Evolutionary conservation across 1,139 yeast species (phyloP).

Genomic region (Yamadazyma conglobata): DNA sequence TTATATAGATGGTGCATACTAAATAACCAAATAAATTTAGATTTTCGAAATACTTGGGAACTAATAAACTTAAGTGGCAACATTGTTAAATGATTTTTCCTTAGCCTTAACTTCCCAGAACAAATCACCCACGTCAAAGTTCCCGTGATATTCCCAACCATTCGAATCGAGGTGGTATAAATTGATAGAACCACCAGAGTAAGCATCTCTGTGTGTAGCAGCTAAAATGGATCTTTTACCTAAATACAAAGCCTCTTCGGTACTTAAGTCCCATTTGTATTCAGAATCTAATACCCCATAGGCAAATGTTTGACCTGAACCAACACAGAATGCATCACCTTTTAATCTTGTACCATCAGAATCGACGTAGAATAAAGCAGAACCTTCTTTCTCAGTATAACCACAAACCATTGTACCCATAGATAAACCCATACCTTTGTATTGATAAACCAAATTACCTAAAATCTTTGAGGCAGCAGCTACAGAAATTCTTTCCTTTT

Average conservation of each 20-base stretch:
- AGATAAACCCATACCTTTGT: constrained; percentile 97
- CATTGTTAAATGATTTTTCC: constrained; percentile 90
- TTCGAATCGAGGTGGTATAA: constrained; percentile 87
- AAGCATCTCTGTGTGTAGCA: constrained; percentile 98
- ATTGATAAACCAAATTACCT: constrained; percentile 84
- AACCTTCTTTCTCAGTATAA: constrained; percentile 91
- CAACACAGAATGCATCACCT: constrained; percentile 96
- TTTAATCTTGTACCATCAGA: constrained; percentile 95
- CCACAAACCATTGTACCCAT: constrained; percentile 99
- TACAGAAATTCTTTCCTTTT: constrained; percentile 90
- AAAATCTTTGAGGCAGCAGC: constrained; percentile 96
- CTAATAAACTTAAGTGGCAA: constrained; percentile 50
- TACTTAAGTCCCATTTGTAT: constrained; percentile 83
- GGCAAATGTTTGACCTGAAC: constrained; percentile 99
- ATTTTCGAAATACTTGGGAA: too few relatives aligned
- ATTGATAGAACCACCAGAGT: constrained; percentile 95
- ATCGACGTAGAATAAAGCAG: constrained; percentile 93
- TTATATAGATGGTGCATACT: too few relatives aligned
- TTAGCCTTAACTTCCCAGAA: constrained; percentile 89
- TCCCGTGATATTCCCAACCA: constrained; percentile 97
- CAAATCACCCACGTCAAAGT: constrained; percentile 84
- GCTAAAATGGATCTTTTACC: constrained; percentile 97
- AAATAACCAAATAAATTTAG: too few relatives aligned
- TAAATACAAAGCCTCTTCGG: constrained; percentile 88
- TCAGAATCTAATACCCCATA: constrained; percentile 96